A percentile compares a stretch with the other conserved stretches of the same genome.
These are phyloP conservation scores for Pseudogymnoascus sp. DNA, from an alignment of 2,329 filamentous ascomycete genomes.

Conservation along the genomic window DNA sequence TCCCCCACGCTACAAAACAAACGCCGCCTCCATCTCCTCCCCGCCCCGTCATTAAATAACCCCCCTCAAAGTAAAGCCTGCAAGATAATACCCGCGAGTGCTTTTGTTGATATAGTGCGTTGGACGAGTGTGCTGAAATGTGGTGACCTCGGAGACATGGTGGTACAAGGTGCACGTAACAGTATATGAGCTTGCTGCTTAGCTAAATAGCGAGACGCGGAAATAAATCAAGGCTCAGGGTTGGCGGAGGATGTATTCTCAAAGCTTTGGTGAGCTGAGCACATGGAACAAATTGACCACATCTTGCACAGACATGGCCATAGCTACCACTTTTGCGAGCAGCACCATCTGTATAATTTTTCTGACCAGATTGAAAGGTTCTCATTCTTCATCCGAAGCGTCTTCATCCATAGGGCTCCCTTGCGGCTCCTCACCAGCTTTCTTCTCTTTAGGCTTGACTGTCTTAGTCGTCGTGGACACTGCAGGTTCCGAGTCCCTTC, in stretches of 20 bases:
- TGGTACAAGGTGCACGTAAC: background rate
- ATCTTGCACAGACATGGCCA: background rate
- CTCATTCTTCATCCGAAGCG: background rate
- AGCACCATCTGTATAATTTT: background rate
- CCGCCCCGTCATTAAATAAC: background rate
- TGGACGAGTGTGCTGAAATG: background rate
- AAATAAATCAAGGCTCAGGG: background rate
- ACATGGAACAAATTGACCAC: background rate
- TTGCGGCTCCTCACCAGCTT: background rate
- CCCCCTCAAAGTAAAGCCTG: background rate
- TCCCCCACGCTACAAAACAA: background rate
- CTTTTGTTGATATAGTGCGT: conserved; percentile 1
- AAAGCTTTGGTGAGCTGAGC: background rate
- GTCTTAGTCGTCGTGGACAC: background rate
- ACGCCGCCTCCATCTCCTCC: background rate
- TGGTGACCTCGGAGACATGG: background rate
- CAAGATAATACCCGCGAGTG: background rate
- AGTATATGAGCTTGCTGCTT: background rate
- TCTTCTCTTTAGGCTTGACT: background rate
- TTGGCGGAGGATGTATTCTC: background rate
- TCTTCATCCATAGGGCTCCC: conserved; percentile 4
- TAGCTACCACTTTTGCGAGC: background rate
- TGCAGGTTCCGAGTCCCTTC: background rate
- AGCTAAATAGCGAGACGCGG: background rate
- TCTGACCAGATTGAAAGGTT: background rate